These are phyloP conservation scores for Brassica nigra DNA, from an alignment of 345 rosid species.

Conservation along the genomic window DNA sequence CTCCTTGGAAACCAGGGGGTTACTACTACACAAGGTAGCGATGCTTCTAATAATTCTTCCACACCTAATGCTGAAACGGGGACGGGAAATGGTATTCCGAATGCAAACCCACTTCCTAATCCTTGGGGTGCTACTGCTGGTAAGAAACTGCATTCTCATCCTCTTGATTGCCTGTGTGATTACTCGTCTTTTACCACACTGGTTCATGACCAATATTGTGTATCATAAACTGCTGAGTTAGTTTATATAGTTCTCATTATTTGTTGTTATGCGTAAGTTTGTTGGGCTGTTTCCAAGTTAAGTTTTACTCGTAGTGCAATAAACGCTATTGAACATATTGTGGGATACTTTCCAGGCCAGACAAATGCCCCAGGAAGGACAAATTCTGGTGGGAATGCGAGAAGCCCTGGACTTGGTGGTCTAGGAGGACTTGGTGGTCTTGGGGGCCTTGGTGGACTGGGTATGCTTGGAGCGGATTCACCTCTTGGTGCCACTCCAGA, in stretches of 20 bases:
- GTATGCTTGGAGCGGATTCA: conserved; percentile 58
- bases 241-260: neutral
- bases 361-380: conserved; percentile 56
- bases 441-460: conserved; percentile 64
- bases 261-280: conserved; percentile 7
- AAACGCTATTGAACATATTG: neutral
- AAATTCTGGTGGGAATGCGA: conserved; percentile 52
- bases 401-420: conserved; percentile 61
- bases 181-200: conserved; percentile 2
- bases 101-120: conserved; percentile 81
- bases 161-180: neutral
- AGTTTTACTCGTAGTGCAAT: neutral
- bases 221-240: neutral
- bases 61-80: conserved; percentile 38
- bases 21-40: conserved; percentile 40
- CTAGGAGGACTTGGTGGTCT: conserved; percentile 57
- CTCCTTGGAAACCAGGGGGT: conserved; percentile 56
- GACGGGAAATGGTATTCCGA: conserved; percentile 53
- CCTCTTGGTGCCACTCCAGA: conserved; percentile 59
- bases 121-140: conserved; percentile 70
- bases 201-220: neutral
- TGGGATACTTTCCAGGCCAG: conserved; percentile 39
- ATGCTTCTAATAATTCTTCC: conserved; percentile 52
- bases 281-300: neutral
- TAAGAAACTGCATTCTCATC: conserved; percentile 30